Evolutionary conservation across 2,329 filamentous ascomycete genomes (phyloP).

Genomic region (Thermochaetoides dissita): DNA sequence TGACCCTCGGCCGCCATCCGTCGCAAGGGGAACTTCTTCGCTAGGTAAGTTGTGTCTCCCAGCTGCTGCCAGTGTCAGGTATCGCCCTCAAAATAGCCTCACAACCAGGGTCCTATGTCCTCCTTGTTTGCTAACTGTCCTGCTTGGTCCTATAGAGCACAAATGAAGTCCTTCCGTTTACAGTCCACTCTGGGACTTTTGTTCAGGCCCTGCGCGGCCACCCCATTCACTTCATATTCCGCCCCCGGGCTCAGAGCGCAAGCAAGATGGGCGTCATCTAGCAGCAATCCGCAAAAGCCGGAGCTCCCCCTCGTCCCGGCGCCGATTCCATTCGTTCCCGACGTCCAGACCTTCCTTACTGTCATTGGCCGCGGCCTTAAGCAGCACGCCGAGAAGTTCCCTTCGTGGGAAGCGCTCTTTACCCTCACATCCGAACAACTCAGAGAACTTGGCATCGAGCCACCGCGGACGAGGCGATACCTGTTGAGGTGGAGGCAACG

Average conservation of each 20-base stretch:
- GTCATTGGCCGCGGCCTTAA: constrained; percentile 80
- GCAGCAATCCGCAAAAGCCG: not conserved
- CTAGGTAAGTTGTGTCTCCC: constrained; percentile 9
- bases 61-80: not conserved
- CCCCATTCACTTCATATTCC: constrained; percentile 10
- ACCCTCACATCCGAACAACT: constrained; percentile 64
- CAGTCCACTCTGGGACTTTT: constrained; percentile 17
- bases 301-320: constrained; percentile 37
- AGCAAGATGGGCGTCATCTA: constrained; percentile 27
- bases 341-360: constrained; percentile 72
- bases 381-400: constrained; percentile 73
- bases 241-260: constrained; percentile 18
- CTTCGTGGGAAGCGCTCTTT: constrained; percentile 84
- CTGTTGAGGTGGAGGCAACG: constrained; percentile 77
- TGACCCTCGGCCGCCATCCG: constrained; percentile 5
- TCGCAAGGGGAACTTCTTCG: constrained; percentile 5
- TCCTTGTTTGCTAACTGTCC: too few species aligned
- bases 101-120: not conserved
- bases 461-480: constrained; percentile 67
- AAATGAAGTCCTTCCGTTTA: constrained; percentile 19
- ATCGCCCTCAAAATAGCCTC: too few species aligned
- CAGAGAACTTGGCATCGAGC: constrained; percentile 73
- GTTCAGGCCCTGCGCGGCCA: constrained; percentile 19
- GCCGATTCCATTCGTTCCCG: constrained; percentile 74
- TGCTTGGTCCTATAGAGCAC: constrained; percentile 2